Conservation (phyloP, 805 yeast species). For the Lachancea nothofagi region DNA sequence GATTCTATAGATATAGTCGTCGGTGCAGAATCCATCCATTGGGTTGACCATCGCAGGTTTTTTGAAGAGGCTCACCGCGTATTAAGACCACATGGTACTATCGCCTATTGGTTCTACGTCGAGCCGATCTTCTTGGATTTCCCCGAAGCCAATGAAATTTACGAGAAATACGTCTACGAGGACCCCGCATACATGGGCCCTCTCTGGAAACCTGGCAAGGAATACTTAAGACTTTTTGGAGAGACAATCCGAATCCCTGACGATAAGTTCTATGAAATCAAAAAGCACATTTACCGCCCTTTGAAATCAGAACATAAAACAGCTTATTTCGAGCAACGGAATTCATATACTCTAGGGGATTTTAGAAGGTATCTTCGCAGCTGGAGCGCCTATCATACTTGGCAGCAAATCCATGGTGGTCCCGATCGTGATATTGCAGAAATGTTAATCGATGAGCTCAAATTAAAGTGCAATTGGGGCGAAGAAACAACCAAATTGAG, state of each 20-base stretch:
- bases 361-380: constrained; percentile 52
- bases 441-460: constrained; percentile 40
- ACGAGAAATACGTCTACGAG: constrained; percentile 46
- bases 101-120: constrained; percentile 68
- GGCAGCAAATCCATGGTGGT: constrained; percentile 43
- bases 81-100: constrained; percentile 53
- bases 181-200: constrained; percentile 49
- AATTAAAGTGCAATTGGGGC: constrained; percentile 41
- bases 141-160: constrained; percentile 51
- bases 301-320: constrained; percentile 21
- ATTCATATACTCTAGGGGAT: constrained; percentile 34
- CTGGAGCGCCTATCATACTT: constrained; percentile 60
- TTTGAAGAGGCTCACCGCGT: constrained; percentile 45
- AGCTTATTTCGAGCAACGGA: constrained; percentile 33
- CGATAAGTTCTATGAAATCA: constrained; percentile 39
- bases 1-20: constrained; percentile 49
- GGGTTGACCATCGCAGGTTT: constrained; percentile 54
- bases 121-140: constrained; percentile 57
- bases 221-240: constrained; percentile 40
- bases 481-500: constrained; percentile 36
- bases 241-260: constrained; percentile 41
- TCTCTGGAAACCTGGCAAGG: constrained; percentile 69
- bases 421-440: constrained; percentile 44
- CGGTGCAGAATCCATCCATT: constrained; percentile 73
- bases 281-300: constrained; percentile 33